Base-by-base conservation (phyloP, 2,329 filamentous ascomycete genomes). In the Tolypocladium inflatum region DNA sequence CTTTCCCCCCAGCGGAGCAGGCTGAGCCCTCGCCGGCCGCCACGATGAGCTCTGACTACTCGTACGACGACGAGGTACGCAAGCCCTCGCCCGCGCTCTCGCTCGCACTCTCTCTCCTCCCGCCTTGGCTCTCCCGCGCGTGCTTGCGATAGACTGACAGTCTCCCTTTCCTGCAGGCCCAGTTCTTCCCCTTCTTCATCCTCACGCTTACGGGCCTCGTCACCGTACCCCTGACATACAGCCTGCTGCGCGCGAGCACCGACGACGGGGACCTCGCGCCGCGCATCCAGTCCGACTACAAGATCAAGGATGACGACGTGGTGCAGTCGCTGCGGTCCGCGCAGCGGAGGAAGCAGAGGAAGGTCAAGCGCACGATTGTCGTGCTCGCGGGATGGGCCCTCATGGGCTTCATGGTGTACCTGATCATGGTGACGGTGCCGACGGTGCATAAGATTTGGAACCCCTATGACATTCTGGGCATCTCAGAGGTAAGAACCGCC, bases 161-260 rank as follows among this genome's bases (percentile, higher is more conserved):
- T 19, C 11, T 6, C 1, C 17, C 30, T 13, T 39, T 35, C 48
- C 19, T 38, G 23, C 60, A 94, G 84, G 92, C 91, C 67, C 90
- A 97, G 83, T 97, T 97, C 80, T 99, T 97, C 81, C 94, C 95
- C 65, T 96, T 96, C 83, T 99, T 99, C 80, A 88, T 97, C 76
- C 86, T 97, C 71, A 97, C 92, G 50, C 82, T 97, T 68, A 86
- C 88, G 62, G 86, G 87, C 69, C 85, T 99, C 65, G 83, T 97
- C 74, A 97, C 94, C 39, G 77, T 96, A 59, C 92, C 93, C 61
- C 82, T 96, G 68, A 96, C 93, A 67, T 96, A 95, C 76, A 89
- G 86, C 64, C 85, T 96, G 66, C 81, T 97, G 68, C 88, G 87
- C 71, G 86, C 90, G 51, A 89, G 83, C 73, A 90, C 78, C 64